Conservation (phyloP, 2,329 filamentous ascomycete species). For the Diaporthe aspalathi region DNA sequence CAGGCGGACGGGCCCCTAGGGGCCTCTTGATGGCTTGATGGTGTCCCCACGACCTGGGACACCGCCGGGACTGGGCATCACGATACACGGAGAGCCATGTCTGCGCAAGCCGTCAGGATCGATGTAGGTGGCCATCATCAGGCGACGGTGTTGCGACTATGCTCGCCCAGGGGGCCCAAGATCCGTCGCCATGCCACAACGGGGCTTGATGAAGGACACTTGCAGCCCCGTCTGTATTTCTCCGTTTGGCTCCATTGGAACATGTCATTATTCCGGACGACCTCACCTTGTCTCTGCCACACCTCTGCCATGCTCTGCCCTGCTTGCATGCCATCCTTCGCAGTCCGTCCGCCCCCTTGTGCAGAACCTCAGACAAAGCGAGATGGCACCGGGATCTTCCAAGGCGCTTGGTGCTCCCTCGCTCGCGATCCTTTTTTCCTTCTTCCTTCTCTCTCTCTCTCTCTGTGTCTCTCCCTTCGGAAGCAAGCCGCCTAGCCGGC, state of each 20-base stretch:
- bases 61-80: background rate
- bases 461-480: constrained; percentile 7
- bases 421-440: constrained; percentile 14
- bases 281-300: constrained; percentile 23
- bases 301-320: constrained; percentile 7
- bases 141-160: constrained; percentile 24
- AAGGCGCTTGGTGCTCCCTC: constrained; percentile 29
- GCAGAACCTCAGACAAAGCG: constrained; percentile 38
- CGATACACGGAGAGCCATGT: background rate
- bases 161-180: background rate
- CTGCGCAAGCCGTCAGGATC: background rate
- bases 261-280: constrained; percentile 26
- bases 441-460: no score
- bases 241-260: constrained; percentile 4
- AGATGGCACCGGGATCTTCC: constrained; percentile 29
- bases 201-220: constrained; percentile 33
- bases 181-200: constrained; percentile 9
- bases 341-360: constrained; percentile 12
- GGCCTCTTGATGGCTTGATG: no score
- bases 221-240: constrained; percentile 5
- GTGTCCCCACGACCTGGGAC: background rate
- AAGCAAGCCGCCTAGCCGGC: constrained; percentile 20
- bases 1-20: constrained; percentile 18
- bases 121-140: constrained; percentile 13
- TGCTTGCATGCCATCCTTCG: background rate